A percentile compares a stretch with the other conserved stretches of the same genome.
These are phyloP conservation scores for Cutaneotrichosporon daszewskae DNA, from an alignment of 1,284 basidiomycete species.

Conservation along the genomic window DNA sequence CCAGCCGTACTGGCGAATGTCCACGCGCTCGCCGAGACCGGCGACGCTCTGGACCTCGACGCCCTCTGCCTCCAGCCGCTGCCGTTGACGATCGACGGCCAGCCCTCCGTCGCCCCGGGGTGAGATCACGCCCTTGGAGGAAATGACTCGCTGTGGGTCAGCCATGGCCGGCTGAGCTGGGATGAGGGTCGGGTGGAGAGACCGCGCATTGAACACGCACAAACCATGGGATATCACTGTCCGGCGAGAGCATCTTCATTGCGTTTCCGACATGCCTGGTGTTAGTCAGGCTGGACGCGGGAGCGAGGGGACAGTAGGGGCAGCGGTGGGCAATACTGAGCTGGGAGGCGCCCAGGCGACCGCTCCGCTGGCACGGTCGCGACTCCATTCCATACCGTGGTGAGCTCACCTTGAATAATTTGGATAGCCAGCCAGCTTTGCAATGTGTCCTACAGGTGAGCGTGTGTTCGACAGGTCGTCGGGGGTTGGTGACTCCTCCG, in stretches of 20 bases:
- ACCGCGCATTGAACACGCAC: constrained; percentile 47
- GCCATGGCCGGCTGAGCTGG: background rate
- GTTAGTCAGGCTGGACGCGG: background rate
- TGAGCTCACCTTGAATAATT: constrained; percentile 55
- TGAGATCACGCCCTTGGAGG: constrained; percentile 55
- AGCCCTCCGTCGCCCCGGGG: constrained; percentile 69
- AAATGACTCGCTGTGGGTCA: constrained; percentile 39
- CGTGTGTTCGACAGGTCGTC: background rate
- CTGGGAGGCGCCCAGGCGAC: too few relatives aligned
- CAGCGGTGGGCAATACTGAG: too few relatives aligned
- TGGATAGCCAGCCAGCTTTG: constrained; percentile 76
- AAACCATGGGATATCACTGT: constrained; percentile 48
- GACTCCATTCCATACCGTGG: too few relatives aligned
- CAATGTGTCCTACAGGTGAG: constrained; percentile 59
- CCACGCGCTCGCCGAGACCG: constrained; percentile 51
- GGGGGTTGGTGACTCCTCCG: too few relatives aligned
- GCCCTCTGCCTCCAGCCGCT: constrained; percentile 63
- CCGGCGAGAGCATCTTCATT: constrained; percentile 30
- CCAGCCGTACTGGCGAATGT: constrained; percentile 56
- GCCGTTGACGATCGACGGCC: constrained; percentile 61
- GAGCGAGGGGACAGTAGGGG: background rate
- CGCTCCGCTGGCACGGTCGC: too few relatives aligned
- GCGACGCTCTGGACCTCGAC: constrained; percentile 55
- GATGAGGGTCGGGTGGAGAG: too few relatives aligned
- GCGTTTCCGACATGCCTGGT: constrained; percentile 64